Evolutionary conservation across 1,284 basidiomycete genomes (phyloP).

Genomic region (Ganoderma meredithae): DNA sequence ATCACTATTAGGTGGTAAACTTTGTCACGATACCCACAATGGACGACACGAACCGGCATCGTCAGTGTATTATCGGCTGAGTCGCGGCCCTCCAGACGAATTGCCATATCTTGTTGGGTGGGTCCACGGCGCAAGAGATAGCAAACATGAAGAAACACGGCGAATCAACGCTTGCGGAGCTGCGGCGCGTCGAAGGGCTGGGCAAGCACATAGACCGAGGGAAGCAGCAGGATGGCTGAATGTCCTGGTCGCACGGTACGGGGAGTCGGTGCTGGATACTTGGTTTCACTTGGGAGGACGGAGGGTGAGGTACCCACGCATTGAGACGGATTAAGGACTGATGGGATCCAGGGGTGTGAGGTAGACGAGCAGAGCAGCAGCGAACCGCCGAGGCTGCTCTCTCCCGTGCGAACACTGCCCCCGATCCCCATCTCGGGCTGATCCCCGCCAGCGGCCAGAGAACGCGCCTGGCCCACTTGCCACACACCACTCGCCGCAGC

Average conservation of each 20-base stretch:
- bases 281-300: neutral
- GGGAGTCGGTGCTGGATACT: neutral
- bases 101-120: neutral
- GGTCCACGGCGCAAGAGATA: neutral
- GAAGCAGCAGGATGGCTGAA: neutral
- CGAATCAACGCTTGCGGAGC: neutral
- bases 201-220: neutral
- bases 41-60: neutral
- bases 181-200: neutral
- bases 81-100: neutral
- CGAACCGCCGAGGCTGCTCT: neutral
- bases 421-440: slow-evolving; percentile 1
- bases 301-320: slow-evolving; percentile 3
- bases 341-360: neutral
- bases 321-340: slow-evolving; percentile 10
- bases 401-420: neutral
- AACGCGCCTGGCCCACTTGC: slow-evolving; percentile 1
- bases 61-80: neutral
- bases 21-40: neutral
- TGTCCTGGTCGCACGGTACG: neutral
- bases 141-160: neutral
- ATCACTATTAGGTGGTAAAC: neutral
- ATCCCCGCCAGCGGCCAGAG: neutral
- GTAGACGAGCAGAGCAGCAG: neutral
- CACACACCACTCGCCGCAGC: neutral